phyloP scores from a whole-genome alignment of 2,329 filamentous ascomycete species.

The Stylonectria norvegica region DNA sequence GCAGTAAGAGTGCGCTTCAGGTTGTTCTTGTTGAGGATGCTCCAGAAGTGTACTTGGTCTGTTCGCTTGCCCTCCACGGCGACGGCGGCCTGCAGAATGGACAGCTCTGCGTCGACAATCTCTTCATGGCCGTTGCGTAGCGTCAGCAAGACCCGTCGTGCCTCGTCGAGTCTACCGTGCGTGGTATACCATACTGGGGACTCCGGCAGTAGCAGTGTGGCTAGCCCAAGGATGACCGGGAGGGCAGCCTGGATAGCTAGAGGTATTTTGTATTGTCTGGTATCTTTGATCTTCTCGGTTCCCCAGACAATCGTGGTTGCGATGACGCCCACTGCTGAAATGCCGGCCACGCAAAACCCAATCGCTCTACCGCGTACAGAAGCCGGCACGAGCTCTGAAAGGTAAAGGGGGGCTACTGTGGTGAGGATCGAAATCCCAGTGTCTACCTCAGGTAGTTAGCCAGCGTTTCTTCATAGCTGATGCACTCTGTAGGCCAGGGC shows the following conservation, averaged over 20 bases:
- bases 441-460: background rate
- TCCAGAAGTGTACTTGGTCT: background rate
- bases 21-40: background rate
- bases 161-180: background rate
- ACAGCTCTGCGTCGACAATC: background rate
- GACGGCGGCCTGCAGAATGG: background rate
- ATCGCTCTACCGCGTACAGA: background rate
- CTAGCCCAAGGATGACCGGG: background rate
- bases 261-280: constrained; percentile 1
- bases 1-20: background rate
- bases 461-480: background rate
- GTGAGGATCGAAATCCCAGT: background rate
- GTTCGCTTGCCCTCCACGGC: background rate
- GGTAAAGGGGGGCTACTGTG: background rate
- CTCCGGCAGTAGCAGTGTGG: background rate
- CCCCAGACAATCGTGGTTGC: background rate
- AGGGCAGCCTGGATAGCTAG: background rate
- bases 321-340: background rate
- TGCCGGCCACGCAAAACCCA: background rate
- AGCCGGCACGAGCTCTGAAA: background rate
- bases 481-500: background rate
- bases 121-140: background rate
- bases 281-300: background rate
- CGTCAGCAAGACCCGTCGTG: background rate
- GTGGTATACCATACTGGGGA: background rate